Evolutionary conservation across 2,329 filamentous ascomycete genomes (phyloP), one percentile per base, ranked within the genome.

Genomic region (Sordariomycetes sp.): DNA sequence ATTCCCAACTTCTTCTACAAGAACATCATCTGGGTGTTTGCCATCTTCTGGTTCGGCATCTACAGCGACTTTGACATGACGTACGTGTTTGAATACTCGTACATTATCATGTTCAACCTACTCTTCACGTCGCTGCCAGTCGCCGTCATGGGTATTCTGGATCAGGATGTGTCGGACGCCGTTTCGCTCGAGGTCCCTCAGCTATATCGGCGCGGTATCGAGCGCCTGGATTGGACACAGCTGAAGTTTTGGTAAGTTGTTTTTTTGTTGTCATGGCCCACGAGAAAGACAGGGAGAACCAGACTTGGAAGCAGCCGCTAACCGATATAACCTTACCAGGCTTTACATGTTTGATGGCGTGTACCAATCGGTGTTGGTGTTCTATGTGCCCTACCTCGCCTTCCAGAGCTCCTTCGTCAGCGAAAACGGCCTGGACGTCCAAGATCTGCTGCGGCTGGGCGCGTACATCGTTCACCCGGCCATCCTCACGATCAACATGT

Each of bases 1-100:
- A 97, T 95, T 67, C 90, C 91, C 71, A 99, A 99, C 72, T 99
- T 99, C 80, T 99, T 99, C 79, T 99, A 97, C 83, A 99, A 99
- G 87, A 99, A 97, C 76, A 88, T 99, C 73, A 88, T 97, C 57
- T 99, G 94, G 94, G 94, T 90, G 0, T 93, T 97, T 68, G 83
- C 88, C 51, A 88, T 99, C 60, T 97, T 97, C 80, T 97, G 93
- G 93, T 99, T 89, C 73, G 91, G 95, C 70, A 90, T 96, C 58
- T 99, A 88, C 73, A 90, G 89, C 77, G 88, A 96, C 73, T 97
- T 95, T 71, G 94, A 99, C 75, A 91, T 93, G 71, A 93, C 93
- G 53, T 97, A 97, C 70, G 84, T 97, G 57, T 97, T 95, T 75
- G 94, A 99, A 72, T 97, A 96, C 76, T 95, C 90, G 46, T 99